These are phyloP conservation scores for Paecilomyces fulvus DNA, from an alignment of 2,329 filamentous ascomycete species.

Conservation along the genomic window DNA sequence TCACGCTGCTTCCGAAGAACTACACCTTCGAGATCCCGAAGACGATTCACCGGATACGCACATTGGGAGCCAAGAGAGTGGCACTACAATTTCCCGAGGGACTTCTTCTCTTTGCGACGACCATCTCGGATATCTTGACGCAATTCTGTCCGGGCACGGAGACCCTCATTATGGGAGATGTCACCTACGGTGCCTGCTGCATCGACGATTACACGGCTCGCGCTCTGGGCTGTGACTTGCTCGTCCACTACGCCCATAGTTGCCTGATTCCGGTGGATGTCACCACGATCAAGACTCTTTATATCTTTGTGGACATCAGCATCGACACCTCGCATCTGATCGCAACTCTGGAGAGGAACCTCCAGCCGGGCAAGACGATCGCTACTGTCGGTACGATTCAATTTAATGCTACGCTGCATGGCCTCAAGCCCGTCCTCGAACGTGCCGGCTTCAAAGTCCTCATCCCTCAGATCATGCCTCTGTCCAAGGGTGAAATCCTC, in stretches of 20 bases:
- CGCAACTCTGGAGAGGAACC: conserved; percentile 81
- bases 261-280: conserved; percentile 94
- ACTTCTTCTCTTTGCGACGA: conserved; percentile 88
- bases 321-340: conserved; percentile 86
- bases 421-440: conserved; percentile 67
- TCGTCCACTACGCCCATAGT: conserved; percentile 95
- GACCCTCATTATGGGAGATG: conserved; percentile 97
- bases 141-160: conserved; percentile 88
- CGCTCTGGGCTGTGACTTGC: conserved; percentile 83
- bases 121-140: conserved; percentile 90
- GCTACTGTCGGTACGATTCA: conserved; percentile 96
- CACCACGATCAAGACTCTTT: conserved; percentile 92
- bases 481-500: conserved; percentile 91
- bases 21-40: conserved; percentile 99
- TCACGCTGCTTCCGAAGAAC: conserved; percentile 80
- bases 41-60: conserved; percentile 88
- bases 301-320: conserved; percentile 96
- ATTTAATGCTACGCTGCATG: conserved; percentile 95
- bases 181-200: conserved; percentile 96
- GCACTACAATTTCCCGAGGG: conserved; percentile 98
- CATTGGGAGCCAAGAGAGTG: conserved; percentile 67
- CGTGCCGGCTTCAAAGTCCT: conserved; percentile 75
- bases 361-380: conserved; percentile 73
- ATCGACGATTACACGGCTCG: conserved; percentile 97
- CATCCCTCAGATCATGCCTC: conserved; percentile 83